phyloP scores from a whole-genome alignment of 805 yeast genomes.

The Saccharomycopsis microspora region DNA sequence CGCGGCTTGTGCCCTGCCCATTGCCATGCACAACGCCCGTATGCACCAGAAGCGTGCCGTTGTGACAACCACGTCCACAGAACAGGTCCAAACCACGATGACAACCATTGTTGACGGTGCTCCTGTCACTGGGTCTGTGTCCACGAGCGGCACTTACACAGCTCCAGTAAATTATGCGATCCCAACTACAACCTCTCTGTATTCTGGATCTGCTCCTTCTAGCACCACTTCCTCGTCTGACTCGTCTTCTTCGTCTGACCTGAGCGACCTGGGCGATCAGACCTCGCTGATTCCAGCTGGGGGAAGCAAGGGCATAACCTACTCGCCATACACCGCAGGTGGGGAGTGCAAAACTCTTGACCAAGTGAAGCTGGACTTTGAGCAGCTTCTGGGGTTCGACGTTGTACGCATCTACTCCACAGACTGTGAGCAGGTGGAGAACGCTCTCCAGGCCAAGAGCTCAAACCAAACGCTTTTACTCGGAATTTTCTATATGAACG shows the following conservation, averaged over 20 bases:
- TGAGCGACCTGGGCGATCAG: constrained; percentile 1
- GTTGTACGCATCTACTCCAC: constrained; percentile 66
- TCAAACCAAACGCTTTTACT: constrained; percentile 51
- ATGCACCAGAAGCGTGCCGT: too few relatives aligned
- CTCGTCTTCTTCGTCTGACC: constrained; percentile 29
- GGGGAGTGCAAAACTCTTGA: constrained; percentile 55
- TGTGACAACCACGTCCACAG: too few relatives aligned
- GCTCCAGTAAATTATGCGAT: neutral
- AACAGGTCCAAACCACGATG: neutral
- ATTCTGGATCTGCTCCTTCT: constrained; percentile 28
- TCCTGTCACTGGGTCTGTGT: neutral
- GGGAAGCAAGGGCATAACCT: constrained; percentile 45
- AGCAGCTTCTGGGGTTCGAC: constrained; percentile 37
- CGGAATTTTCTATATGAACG: constrained; percentile 42
- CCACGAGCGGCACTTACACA: neutral
- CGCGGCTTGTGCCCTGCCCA: too few relatives aligned
- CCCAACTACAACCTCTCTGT: constrained; percentile 35
- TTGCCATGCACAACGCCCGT: too few relatives aligned
- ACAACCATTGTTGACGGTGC: constrained; percentile 1
- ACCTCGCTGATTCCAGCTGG: constrained; percentile 7
- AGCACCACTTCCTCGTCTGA: constrained; percentile 41
- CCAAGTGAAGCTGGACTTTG: constrained; percentile 45
- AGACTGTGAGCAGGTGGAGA: constrained; percentile 61
- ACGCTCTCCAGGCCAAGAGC: constrained; percentile 42
- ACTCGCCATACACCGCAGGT: constrained; percentile 57